Evolutionary conservation across 495 filamentous ascomycete species (phyloP).

Genomic region (Rhypophila decipiens): DNA sequence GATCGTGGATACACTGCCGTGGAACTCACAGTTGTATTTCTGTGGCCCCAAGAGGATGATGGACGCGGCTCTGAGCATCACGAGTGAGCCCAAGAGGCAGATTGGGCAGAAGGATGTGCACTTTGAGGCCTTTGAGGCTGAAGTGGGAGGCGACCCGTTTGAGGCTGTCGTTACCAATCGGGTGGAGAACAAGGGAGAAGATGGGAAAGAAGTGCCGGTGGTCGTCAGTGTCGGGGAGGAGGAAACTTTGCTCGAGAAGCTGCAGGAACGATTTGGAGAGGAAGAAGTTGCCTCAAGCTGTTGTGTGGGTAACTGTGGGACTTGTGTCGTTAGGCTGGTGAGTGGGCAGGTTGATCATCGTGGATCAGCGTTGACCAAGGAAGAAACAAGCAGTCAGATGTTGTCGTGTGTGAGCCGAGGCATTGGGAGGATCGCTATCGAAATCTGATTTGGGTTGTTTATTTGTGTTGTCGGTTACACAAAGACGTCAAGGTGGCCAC

Average conservation of each 20-base stretch:
- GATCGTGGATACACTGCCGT: constrained; percentile 31
- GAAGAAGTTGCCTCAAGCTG: constrained; percentile 43
- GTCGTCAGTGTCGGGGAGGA: constrained; percentile 32
- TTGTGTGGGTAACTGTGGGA: constrained; percentile 54
- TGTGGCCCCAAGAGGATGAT: constrained; percentile 50
- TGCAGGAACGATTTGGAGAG: constrained; percentile 32
- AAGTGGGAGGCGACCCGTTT: constrained; percentile 49
- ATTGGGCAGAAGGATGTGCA: constrained; percentile 44
- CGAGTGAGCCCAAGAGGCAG: constrained; percentile 25
- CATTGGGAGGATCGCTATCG: constrained; percentile 37
- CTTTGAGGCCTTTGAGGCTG: constrained; percentile 49
- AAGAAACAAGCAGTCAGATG: constrained; percentile 37
- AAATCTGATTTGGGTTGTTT: constrained; percentile 23
- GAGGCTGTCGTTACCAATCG: constrained; percentile 39
- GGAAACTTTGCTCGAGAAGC: constrained; percentile 38
- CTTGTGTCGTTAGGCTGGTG: constrained; percentile 45
- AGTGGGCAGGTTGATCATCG: constrained; percentile 48
- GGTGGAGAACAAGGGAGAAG: no score
- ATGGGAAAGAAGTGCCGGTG: no score
- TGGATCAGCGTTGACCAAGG: constrained; percentile 40
- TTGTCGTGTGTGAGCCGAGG: constrained; percentile 45
- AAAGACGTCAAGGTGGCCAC: neutral
- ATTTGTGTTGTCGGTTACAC: neutral
- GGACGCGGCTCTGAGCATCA: constrained; percentile 33
- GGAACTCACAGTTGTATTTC: constrained; percentile 48